phyloP scores from a whole-genome alignment of 495 filamentous ascomycete species.

The Baudoinia panamericana region DNA sequence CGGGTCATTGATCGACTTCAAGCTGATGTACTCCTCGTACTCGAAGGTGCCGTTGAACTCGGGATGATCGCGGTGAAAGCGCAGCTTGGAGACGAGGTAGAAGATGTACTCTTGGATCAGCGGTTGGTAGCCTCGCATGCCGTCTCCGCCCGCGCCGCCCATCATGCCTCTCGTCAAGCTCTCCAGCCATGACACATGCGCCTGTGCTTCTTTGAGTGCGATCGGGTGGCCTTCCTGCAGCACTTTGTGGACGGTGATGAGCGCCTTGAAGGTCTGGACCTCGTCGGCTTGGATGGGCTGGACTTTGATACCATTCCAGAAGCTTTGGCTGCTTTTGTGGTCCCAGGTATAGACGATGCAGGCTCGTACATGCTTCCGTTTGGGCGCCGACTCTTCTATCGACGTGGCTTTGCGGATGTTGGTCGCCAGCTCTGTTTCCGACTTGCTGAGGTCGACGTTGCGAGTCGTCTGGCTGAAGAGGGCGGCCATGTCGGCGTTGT shows the following conservation, averaged over 20 bases:
- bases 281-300: slow-evolving; percentile 88
- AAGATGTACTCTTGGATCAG: slow-evolving; percentile 91
- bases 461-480: slow-evolving; percentile 33
- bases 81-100: slow-evolving; percentile 82
- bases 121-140: slow-evolving; percentile 61
- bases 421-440: slow-evolving; percentile 83
- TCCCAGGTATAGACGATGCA: slow-evolving; percentile 99
- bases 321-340: slow-evolving; percentile 89
- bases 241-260: slow-evolving; percentile 67
- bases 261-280: slow-evolving; percentile 49
- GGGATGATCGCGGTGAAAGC: slow-evolving; percentile 88
- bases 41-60: slow-evolving; percentile 98
- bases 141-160: slow-evolving; percentile 68
- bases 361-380: slow-evolving; percentile 84
- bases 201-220: slow-evolving; percentile 76
- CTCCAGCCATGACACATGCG: slow-evolving; percentile 81
- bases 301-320: slow-evolving; percentile 99
- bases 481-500: slow-evolving; percentile 28
- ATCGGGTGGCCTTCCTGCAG: slow-evolving; percentile 90
- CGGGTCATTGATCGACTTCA: slow-evolving; percentile 96
- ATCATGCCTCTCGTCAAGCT: slow-evolving; percentile 73
- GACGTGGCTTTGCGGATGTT: slow-evolving; percentile 90
- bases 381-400: slow-evolving; percentile 20
- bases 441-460: slow-evolving; percentile 50
- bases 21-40: slow-evolving; percentile 96